These are phyloP conservation scores for Colletotrichum lini DNA, from an alignment of 2,329 filamentous ascomycete species.

Conservation along the genomic window DNA sequence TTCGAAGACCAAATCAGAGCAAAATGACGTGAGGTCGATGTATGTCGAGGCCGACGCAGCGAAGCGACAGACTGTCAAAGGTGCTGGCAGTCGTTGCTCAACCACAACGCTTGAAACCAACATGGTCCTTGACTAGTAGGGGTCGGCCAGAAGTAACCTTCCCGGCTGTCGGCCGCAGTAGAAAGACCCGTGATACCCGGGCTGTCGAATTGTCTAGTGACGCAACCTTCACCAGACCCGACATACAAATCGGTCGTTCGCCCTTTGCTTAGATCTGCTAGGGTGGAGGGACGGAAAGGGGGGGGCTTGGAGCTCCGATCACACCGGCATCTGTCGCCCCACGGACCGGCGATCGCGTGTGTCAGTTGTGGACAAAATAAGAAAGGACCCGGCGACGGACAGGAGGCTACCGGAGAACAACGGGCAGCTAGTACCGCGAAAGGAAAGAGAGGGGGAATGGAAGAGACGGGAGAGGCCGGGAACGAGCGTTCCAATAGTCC, in stretches of 20 bases:
- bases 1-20: background rate
- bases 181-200: background rate
- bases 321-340: background rate
- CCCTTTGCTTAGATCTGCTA: background rate
- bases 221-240: background rate
- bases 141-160: no score
- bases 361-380: background rate
- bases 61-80: no score
- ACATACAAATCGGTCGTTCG: slow-evolving; percentile 6
- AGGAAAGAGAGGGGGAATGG: background rate
- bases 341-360: slow-evolving; percentile 35
- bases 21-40: no score
- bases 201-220: slow-evolving; percentile 1
- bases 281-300: background rate
- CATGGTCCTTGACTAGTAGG: no score
- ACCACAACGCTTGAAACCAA: no score
- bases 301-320: background rate
- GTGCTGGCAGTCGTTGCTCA: no score
- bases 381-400: background rate
- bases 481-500: background rate
- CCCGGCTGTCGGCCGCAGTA: background rate
- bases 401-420: background rate
- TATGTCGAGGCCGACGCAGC: no score
- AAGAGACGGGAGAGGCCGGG: background rate
- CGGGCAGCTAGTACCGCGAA: background rate